Base-by-base conservation (phyloP, 768 basidiomycete genomes). In the Tephrocybe rancida region DNA sequence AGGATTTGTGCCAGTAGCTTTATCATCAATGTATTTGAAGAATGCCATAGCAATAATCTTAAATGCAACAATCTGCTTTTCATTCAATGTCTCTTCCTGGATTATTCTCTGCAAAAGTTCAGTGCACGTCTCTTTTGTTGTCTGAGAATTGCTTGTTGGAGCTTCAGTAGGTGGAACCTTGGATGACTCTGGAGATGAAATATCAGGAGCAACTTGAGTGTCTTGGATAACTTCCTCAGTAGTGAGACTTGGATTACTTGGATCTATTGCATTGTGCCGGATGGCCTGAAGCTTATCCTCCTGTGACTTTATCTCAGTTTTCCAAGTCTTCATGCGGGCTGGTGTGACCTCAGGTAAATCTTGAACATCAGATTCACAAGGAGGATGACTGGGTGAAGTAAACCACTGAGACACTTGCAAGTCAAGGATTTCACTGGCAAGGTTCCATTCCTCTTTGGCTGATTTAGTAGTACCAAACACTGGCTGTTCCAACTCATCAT, bases 401-500 rank as follows among this genome's bases (percentile, higher is more conserved):
- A 22, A 44, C 25, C 42, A 44, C 21, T 38, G 8, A 38, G 11
- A 11, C 5, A 7, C 25, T 21, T 44, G 14, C 9, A 24, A 24
- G 21, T 22, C 9, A 22, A 44, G 22, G 11, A 44, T 6, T 44
- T 44, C 22, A 21, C 21, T 19, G 21, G 25, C 7, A 21, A 22
- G 10, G 6, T 18, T 38, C 10, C 37, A 38, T 7, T 38, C 37
- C 8, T 38, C n/a, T 18, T 38, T 5, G n/a, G n/a, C 10, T 38
- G 5, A 10, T 38, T 18, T 38, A 11, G 8, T 38, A 38, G n/a
- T 38, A 6, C 5, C n/a, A 38, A 16, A 10, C 5, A 5, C 8
- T 11, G 9, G 37, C 8, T 7, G 8, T 65, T 65, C 43, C 26
- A 32, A 32, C 6, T 32, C 30, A 13, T 32, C 30, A 32, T 27